phyloP scores from a whole-genome alignment of 352 stramenopile species.

The Globisporangium radiosum region DNA sequence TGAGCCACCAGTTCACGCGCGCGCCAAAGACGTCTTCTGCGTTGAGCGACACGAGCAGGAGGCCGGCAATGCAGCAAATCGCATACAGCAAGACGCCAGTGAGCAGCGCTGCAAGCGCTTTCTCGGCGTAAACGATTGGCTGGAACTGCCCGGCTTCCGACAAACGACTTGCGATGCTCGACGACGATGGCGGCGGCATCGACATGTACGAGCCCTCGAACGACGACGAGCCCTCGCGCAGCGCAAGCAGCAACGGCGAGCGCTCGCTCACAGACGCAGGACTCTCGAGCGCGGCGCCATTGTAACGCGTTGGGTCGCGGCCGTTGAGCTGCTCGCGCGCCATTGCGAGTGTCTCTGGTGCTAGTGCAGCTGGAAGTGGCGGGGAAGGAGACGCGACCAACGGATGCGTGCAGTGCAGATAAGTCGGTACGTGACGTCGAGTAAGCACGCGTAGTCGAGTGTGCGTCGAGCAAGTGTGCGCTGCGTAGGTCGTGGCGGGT shows the following conservation, averaged over 20 bases:
- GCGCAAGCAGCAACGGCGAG: conserved; percentile 57
- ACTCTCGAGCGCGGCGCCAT: conserved; percentile 2
- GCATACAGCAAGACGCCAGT: conserved; percentile 75
- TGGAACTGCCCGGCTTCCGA: conserved; percentile 51
- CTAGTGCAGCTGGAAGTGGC: background rate
- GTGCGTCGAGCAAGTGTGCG: too few species aligned
- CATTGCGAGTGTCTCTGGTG: background rate
- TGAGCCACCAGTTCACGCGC: conserved; percentile 72
- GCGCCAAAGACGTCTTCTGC: conserved; percentile 62
- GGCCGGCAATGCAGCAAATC: conserved; percentile 61
- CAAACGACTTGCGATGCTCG: conserved; percentile 12
- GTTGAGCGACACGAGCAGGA: conserved; percentile 72
- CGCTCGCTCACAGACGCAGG: conserved; percentile 32
- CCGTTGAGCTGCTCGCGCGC: conserved; percentile 7
- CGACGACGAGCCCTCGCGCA: conserved; percentile 42
- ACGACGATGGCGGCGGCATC: conserved; percentile 25
- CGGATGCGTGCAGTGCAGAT: too few species aligned
- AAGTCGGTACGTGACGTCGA: too few species aligned
- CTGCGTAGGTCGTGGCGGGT: too few species aligned
- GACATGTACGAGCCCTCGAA: conserved; percentile 75
- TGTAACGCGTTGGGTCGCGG: background rate
- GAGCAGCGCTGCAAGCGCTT: conserved; percentile 61
- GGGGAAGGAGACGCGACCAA: too few species aligned
- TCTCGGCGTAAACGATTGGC: conserved; percentile 72
- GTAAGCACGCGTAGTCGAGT: too few species aligned